Base-by-base conservation (phyloP, 305 asterid species). In the Caryopteris hybrid region DNA sequence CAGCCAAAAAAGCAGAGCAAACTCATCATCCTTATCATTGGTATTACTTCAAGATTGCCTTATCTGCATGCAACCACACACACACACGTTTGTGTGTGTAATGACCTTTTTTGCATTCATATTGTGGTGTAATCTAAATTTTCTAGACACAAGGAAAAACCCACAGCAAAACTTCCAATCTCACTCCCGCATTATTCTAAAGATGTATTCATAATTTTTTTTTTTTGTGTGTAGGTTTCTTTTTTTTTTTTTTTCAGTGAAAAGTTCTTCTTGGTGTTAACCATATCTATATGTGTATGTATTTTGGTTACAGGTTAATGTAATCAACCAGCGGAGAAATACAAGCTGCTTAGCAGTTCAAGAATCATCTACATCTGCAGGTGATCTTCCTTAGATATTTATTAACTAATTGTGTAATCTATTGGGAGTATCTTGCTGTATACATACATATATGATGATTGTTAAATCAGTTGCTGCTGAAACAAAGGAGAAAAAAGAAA, bases 401-500 rank as follows among this genome's bases (percentile, higher is more conserved):
- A 16, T 47, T 41, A 8, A 21, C 25, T 9, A 11, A 8, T 54
- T 12, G 3, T 21, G 50, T 58, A 58, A 63, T 21, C 34, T 2
- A 22, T 25, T 21, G 33, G 18, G 6, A 61, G 45, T 48, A 47
- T 18, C 47, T 47, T 33, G 58, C 47, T 41, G 20, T 58, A 33
- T 61, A 33, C 6, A 34, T 57, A 16, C 16, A 38, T n/a, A 38
- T 2, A 70, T 57, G 74, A 52, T 78, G 72, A 55, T 29, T 50
- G 76, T 63, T 56, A 72, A 74, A 72, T 54, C 81, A 91, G 97
- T 85, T 80, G 87, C 82, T 73, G 85, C 89, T 50, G 97, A 86
- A 72, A 82, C 80, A 53, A 83, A 88, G 86, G 90, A 86, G 82
- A 64, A 77, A 62, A 73, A 82, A 61, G 86, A 76, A 64, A 77